Percentiles rank a stretch among this genome's conserved stretches.
These are phyloP conservation scores for Dothistroma septosporum DNA, from an alignment of 2,329 filamentous ascomycete species.

Conservation along the genomic window DNA sequence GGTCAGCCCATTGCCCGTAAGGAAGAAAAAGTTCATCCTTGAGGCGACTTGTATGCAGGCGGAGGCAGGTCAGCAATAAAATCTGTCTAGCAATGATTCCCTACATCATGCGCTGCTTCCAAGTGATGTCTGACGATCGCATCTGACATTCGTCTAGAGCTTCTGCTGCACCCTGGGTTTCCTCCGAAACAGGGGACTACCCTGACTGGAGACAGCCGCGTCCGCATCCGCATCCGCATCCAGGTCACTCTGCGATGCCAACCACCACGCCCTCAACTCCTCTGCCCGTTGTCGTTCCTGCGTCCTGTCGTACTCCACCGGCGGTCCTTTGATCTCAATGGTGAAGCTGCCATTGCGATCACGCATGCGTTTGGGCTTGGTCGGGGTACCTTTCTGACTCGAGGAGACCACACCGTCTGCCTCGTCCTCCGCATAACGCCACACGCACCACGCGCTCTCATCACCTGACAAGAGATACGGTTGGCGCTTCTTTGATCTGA, in stretches of 20 bases:
- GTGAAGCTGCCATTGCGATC: conserved; percentile 16
- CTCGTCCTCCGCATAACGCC: conserved; percentile 33
- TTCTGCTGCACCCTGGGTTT: neutral
- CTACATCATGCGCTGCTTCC: neutral
- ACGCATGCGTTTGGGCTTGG: conserved; percentile 23
- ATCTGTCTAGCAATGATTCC: neutral
- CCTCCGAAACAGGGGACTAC: neutral
- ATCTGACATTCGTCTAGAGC: neutral
- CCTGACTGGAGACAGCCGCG: neutral
- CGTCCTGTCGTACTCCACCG: conserved; percentile 42
- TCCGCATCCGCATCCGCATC: neutral
- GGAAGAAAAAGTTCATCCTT: no score
- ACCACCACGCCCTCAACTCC: conserved; percentile 42
- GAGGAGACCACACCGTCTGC: conserved; percentile 15
- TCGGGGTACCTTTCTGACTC: conserved; percentile 21
- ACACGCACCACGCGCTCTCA: conserved; percentile 47
- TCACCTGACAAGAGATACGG: conserved; percentile 40
- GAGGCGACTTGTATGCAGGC: no score
- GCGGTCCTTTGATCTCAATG: conserved; percentile 43
- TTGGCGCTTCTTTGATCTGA: conserved; percentile 39
- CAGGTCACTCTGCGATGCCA: neutral
- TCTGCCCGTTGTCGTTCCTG: conserved; percentile 43
- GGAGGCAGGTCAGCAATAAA: no score
- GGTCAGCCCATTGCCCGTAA: no score
- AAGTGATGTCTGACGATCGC: neutral